Conservation (phyloP, 805 yeast species). For the Clavispora fructus region DNA sequence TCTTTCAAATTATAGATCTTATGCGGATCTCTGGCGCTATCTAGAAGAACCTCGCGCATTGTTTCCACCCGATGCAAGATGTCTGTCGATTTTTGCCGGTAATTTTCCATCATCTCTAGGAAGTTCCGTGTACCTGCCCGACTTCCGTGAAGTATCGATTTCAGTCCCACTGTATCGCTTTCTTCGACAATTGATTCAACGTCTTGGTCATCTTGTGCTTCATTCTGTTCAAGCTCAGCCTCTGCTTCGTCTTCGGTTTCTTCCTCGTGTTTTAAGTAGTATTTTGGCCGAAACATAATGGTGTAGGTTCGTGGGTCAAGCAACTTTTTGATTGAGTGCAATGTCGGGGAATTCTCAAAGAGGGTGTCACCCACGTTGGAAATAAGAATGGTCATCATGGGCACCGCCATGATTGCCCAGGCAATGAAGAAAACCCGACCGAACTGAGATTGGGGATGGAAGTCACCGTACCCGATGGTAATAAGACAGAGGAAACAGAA, state of each 20-base stretch:
- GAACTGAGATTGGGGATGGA: constrained; percentile 53
- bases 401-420: constrained; percentile 83
- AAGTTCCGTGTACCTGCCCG: not conserved
- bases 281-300: not conserved
- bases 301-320: constrained; percentile 6
- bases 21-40: constrained; percentile 34
- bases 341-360: constrained; percentile 17
- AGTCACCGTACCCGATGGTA: constrained; percentile 85
- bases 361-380: constrained; percentile 66
- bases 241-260: not conserved
- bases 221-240: not conserved
- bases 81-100: not conserved
- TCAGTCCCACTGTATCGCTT: not conserved
- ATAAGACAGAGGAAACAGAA: constrained; percentile 70
- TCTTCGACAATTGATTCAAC: not conserved
- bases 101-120: not conserved
- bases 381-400: constrained; percentile 77
- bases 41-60: constrained; percentile 25
- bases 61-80: constrained; percentile 17
- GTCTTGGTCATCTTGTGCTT: not conserved
- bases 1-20: constrained; percentile 45
- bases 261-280: not conserved
- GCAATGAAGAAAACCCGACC: constrained; percentile 70
- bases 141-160: not conserved
- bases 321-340: not conserved